Base-by-base conservation (phyloP, 345 rosid genomes). In the Arabidopsis suecica region DNA sequence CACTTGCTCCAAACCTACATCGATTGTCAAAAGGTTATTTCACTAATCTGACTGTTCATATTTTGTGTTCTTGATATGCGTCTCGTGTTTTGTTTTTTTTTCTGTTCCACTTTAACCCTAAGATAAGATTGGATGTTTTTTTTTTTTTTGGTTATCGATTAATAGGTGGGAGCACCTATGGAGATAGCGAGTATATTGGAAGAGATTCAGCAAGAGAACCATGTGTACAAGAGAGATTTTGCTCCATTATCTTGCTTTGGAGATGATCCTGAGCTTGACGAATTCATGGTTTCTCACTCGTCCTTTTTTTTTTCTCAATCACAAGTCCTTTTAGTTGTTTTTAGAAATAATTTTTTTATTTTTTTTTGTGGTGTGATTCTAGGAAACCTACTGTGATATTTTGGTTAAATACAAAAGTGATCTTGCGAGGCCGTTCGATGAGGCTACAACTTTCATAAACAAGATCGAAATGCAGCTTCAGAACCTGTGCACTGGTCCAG, bases 211-310 rank as follows among this genome's bases (percentile, higher is more conserved):
- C 72, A 70, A 28, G 94, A 83, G 71, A 80, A 73, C 61, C 80
- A 83, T 32, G 54, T 77, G 47, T 80, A 60, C 70, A 82, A 60
- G 64, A 82, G 74, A 79, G 89, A 81, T 65, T 75, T 61, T 33
- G 68, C 62, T 72, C 65, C 87, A 3, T 62, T 83, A 0, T 77
- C 85, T 30, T 82, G 82, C 85, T 74, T 82, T 20, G 97, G 92
- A 76, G 88, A 84, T 61, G 97, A 93, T 84, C 97, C 93, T 72
- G 96, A 91, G 87, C 98, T 93, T 51, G 98, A 93, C 67, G 88
- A 61, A 23, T 75, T 75, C 69, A 75, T 75, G 79, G 78, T 74
- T 57, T 34, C 14, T 74, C 53, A 13, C 58, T 74, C 16, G 1
- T 25, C 12, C 38, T 9, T 47, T 40, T 20, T 20, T 20, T 20